Evolutionary conservation across 768 basidiomycete genomes (phyloP), one percentile per base, ranked within the genome.

Genomic region (Lyophyllum semitale): DNA sequence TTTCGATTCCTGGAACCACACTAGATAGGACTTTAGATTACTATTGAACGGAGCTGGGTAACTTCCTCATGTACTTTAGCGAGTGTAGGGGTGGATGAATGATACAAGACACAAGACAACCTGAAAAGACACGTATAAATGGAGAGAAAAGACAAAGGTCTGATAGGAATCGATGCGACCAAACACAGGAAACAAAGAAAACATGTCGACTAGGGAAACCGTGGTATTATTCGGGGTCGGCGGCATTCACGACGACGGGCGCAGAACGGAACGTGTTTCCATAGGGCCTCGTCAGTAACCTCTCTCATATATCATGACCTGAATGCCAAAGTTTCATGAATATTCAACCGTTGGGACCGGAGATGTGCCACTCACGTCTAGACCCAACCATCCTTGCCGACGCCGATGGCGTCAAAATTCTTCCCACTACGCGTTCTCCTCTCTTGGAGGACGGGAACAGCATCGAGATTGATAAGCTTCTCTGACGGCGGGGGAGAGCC

Each of bases 341-440:
- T 68, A 81, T 78, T 72, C 71, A 73, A 82, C 85, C 76, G 85
- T 75, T 76, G 67, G 61, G 70, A 61, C 54, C 53, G 48, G 59
- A 60, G 58, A 62, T 66, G 67, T 66, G 48, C 48, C 50, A 75
- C 83, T 68, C 71, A 83, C 81, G 54, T 61, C 76, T 80, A 89
- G 51, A 91, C 84, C 89, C 89, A 92, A 38, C 81, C 80, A 35
- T 89, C 85, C 66, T 87, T 85, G 53, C 88, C 88, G n/a, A 86
- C 78, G 18, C 87, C 83, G 64, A 89, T 88, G 41, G 85, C 90
- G 64, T 91, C 91, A 59, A 93, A 93, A 70, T 83, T 88, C 74
- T 90, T 92, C 48, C 91, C 91, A 61, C 90, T 92, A 54, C 91
- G 77, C n/a, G 89, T 89, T 57, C 86, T 81, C 55, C 91, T 74